Percentiles rank a stretch among this genome's conserved stretches.
Evolutionary conservation across 257 asterid genomes (phyloP).

Genomic region (Gentiana macrophylla): DNA sequence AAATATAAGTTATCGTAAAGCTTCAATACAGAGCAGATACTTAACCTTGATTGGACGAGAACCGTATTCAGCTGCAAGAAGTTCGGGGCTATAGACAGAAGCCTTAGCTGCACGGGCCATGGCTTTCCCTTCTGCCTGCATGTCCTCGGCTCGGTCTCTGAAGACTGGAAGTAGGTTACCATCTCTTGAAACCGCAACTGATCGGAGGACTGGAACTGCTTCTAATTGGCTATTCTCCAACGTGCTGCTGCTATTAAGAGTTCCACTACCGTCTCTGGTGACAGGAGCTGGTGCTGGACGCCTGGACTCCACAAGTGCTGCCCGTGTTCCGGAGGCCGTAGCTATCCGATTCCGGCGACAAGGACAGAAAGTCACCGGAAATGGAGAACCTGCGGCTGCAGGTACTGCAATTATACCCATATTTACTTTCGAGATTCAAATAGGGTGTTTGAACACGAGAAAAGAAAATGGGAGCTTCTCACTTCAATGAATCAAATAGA

Average conservation of each 20-base stretch:
- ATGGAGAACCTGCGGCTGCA: too few species aligned
- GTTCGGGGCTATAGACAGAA: conserved; percentile 56
- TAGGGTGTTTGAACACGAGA: too few species aligned
- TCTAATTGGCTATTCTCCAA: conserved; percentile 3
- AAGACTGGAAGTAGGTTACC: conserved; percentile 13
- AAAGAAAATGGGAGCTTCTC: too few species aligned
- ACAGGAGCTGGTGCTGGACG: conserved; percentile 41
- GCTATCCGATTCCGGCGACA: too few species aligned
- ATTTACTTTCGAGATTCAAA: too few species aligned
- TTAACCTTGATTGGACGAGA: conserved; percentile 63
- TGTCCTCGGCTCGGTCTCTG: conserved; percentile 81
- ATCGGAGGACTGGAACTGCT: conserved; percentile 16
- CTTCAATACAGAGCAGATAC: neutral
- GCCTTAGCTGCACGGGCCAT: conserved; percentile 85
- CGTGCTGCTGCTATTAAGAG: conserved; percentile 8
- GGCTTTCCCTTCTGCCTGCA: conserved; percentile 92
- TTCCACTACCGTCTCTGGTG: conserved; percentile 25
- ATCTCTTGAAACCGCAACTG: conserved; percentile 7
- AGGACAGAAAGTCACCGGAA: too few species aligned
- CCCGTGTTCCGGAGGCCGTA: conserved; percentile 15
- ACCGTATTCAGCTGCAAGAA: conserved; percentile 47
- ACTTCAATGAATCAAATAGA: too few species aligned
- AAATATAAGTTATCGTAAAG: neutral
- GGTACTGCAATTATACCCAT: too few species aligned
- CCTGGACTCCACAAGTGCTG: conserved; percentile 67